A percentile compares a stretch with the other conserved stretches of the same genome.
These are phyloP conservation scores for Cystodermella granulosa DNA, from an alignment of 1,284 basidiomycete species.

Conservation along the genomic window DNA sequence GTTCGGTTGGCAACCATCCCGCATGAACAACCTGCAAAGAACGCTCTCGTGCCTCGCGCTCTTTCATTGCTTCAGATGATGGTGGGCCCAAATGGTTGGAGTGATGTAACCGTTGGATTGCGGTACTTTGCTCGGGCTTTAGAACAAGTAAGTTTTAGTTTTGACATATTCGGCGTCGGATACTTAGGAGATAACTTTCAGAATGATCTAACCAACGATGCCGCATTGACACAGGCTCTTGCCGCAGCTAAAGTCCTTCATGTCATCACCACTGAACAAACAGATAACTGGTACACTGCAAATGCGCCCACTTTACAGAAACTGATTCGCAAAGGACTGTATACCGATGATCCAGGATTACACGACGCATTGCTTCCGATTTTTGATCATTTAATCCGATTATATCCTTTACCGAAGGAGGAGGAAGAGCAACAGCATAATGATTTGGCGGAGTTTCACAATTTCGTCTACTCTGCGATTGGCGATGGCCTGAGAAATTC, in stretches of 20 bases:
- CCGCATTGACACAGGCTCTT: slow-evolving; percentile 64
- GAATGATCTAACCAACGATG: slow-evolving; percentile 71
- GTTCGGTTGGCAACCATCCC: slow-evolving; percentile 80
- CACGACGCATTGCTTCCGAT: slow-evolving; percentile 81
- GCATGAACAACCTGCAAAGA: slow-evolving; percentile 62
- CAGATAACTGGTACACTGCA: slow-evolving; percentile 75
- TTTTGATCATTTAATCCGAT: slow-evolving; percentile 79
- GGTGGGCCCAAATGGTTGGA: slow-evolving; percentile 80
- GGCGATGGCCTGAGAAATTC: slow-evolving; percentile 77
- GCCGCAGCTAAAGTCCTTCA: slow-evolving; percentile 88
- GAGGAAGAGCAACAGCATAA: slow-evolving; percentile 68
- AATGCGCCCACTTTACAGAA: slow-evolving; percentile 83
- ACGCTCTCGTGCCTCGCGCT: slow-evolving; percentile 70
- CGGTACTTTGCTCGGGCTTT: slow-evolving; percentile 82
- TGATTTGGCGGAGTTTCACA: slow-evolving; percentile 74
- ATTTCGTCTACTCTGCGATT: slow-evolving; percentile 72
- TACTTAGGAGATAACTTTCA: slow-evolving; percentile 24
- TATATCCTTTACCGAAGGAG: slow-evolving; percentile 72
- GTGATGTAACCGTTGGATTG: slow-evolving; percentile 89
- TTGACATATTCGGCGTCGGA: slow-evolving; percentile 15
- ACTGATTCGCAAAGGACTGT: slow-evolving; percentile 83
- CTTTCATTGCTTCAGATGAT: slow-evolving; percentile 78
- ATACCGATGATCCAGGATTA: slow-evolving; percentile 68
- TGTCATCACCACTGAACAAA: slow-evolving; percentile 79
- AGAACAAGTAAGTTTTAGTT: slow-evolving; percentile 57